Evolutionary conservation across 176 grass and related monocot species (phyloP).

Genomic region (Carex cristatella): DNA sequence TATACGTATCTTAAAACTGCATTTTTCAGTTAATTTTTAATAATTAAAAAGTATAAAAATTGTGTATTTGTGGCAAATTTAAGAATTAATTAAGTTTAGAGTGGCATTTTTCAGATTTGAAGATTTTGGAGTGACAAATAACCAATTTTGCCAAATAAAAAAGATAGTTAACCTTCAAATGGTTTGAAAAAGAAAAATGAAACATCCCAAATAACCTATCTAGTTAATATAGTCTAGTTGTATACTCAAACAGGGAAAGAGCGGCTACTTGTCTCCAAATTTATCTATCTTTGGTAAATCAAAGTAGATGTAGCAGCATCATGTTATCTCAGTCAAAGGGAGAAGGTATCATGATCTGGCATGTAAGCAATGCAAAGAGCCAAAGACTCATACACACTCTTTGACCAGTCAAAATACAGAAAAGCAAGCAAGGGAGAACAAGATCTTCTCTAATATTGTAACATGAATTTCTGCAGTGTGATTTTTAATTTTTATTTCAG

Average conservation of each 20-base stretch:
- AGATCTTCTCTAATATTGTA: neutral
- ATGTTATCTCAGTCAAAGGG: constrained; percentile 18
- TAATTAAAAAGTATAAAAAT: too few species aligned
- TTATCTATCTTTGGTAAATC: constrained; percentile 5
- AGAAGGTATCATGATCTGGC: constrained; percentile 22
- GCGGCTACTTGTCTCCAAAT: neutral
- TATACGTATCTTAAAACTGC: too few species aligned
- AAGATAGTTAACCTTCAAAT: neutral
- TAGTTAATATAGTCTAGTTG: neutral
- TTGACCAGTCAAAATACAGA: constrained; percentile 22
- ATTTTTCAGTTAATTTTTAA: too few species aligned
- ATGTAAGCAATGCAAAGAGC: constrained; percentile 12
- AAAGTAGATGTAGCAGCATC: neutral
- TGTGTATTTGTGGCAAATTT: too few species aligned
- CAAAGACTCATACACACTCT: constrained; percentile 11
- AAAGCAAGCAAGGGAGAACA: neutral
- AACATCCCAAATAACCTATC: too few species aligned
- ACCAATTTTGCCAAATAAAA: too few species aligned
- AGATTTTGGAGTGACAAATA: too few species aligned
- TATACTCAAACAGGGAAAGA: neutral
- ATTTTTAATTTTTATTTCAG: neutral
- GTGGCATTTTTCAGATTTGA: too few species aligned
- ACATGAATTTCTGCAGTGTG: neutral
- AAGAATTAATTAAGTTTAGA: too few species aligned
- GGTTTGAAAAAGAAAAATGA: too few species aligned